A percentile compares a stretch with the other conserved stretches of the same genome.
Evolutionary conservation across 345 rosid species (phyloP).

Genomic region (Populus davidiana): DNA sequence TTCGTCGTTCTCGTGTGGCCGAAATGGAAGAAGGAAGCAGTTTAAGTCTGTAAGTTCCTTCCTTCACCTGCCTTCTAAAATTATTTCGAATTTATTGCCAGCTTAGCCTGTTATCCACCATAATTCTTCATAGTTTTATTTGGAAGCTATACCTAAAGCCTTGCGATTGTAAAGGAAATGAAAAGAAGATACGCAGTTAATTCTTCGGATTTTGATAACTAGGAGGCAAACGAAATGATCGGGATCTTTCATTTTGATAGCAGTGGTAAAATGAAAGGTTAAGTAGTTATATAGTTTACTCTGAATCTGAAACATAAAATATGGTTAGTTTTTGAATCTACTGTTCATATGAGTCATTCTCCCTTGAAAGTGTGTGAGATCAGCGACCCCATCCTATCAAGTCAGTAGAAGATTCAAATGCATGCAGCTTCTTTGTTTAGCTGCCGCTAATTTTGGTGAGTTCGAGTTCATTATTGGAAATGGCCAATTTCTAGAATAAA

Average conservation of each 20-base stretch:
- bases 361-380: too few species aligned
- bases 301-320: too few species aligned
- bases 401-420: too few species aligned
- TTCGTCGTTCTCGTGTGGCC: conserved; percentile 36
- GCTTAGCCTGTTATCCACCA: too few species aligned
- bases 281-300: neutral
- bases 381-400: too few species aligned
- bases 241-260: neutral
- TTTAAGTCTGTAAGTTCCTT: conserved; percentile 46
- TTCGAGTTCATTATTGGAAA: too few species aligned
- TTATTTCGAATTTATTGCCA: neutral
- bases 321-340: too few species aligned
- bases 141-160: neutral
- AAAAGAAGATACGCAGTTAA: neutral
- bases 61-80: neutral
- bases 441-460: too few species aligned
- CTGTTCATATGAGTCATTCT: too few species aligned
- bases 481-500: too few species aligned
- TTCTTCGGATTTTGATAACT: neutral
- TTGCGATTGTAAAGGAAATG: neutral
- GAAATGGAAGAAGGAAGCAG: conserved; percentile 45
- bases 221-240: neutral
- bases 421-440: too few species aligned
- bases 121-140: neutral
- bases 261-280: neutral